phyloP scores from a whole-genome alignment of 2,329 filamentous ascomycete species.

The Beauveria sp. region DNA sequence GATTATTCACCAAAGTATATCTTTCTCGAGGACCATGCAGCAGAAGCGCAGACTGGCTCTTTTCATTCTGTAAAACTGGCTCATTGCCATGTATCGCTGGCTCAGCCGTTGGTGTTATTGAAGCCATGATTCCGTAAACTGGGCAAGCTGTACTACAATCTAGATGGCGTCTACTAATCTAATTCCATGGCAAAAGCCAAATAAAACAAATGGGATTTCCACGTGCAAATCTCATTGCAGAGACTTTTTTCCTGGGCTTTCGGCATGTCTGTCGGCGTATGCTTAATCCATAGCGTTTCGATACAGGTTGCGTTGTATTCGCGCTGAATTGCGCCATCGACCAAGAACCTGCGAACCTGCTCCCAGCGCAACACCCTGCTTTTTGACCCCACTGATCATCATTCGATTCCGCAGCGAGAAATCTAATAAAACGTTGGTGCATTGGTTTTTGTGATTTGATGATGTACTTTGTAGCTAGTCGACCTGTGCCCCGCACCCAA shows the following conservation, averaged over 20 bases:
- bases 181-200: no score
- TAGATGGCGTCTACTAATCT: no score
- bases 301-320: conserved; percentile 3
- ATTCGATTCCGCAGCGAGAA: no score
- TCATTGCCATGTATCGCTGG: not conserved
- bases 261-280: not conserved
- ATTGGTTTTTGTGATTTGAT: no score
- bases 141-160: no score
- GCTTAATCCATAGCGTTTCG: not conserved
- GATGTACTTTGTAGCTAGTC: no score
- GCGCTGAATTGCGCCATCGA: conserved; percentile 6
- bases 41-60: not conserved
- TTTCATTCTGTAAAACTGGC: not conserved
- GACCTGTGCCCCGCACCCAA: no score
- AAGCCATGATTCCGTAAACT: not conserved
- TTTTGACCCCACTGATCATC: not conserved
- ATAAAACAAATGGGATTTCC: not conserved
- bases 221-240: not conserved
- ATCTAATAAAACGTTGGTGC: no score
- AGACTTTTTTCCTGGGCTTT: not conserved
- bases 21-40: not conserved
- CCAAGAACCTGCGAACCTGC: not conserved
- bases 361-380: not conserved
- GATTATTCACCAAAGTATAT: conserved; percentile 17
- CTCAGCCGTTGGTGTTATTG: not conserved